Conservation (phyloP, 23 red algal genomes). For the Gracilaria domingensis region DNA sequence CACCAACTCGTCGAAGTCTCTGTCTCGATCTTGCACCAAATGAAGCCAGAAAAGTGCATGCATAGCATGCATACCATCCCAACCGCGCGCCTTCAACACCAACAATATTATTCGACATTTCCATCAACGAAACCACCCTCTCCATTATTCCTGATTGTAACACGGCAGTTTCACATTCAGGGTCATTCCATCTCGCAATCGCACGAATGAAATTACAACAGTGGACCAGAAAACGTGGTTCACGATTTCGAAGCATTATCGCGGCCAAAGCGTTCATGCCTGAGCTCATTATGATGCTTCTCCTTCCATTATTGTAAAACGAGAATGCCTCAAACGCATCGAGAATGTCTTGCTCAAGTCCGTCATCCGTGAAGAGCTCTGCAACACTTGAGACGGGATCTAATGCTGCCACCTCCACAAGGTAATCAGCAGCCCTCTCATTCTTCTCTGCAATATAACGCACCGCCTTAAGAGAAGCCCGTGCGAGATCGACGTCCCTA, state of each 20-base stretch:
- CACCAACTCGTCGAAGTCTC: conserved; percentile 45
- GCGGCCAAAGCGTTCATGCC: conserved; percentile 50
- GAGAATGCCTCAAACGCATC: conserved; percentile 54
- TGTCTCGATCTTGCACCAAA: conserved; percentile 56
- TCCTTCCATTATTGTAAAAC: conserved; percentile 48
- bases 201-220: conserved; percentile 66
- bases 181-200: conserved; percentile 55
- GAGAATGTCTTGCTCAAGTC: conserved; percentile 57
- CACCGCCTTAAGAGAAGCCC: conserved; percentile 40
- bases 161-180: conserved; percentile 56
- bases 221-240: conserved; percentile 61
- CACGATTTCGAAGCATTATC: conserved; percentile 60
- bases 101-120: conserved; percentile 46
- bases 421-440: conserved; percentile 59
- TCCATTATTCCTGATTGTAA: conserved; percentile 57
- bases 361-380: conserved; percentile 55
- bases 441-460: conserved; percentile 64
- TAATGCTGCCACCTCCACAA: conserved; percentile 53
- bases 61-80: conserved; percentile 56
- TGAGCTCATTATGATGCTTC: conserved; percentile 71
- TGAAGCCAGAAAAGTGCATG: conserved; percentile 62
- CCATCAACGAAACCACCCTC: conserved; percentile 55
- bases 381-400: conserved; percentile 58
- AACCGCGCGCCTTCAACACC: conserved; percentile 54
- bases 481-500: conserved; percentile 49